phyloP scores from a whole-genome alignment of 768 basidiomycete species.

The Termitomyces sp. region DNA sequence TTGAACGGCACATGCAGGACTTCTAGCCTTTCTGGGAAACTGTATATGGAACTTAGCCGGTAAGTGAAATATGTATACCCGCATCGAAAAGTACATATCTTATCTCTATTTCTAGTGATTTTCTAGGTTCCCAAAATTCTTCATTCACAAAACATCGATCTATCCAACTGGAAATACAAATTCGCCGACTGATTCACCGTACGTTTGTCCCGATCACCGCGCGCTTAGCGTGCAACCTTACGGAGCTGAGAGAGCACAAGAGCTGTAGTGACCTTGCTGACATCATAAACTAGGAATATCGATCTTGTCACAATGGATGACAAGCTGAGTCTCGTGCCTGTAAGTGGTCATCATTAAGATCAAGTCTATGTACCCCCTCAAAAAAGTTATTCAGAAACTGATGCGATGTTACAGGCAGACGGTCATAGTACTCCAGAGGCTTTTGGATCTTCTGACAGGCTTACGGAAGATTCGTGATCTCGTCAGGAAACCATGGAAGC shows the following conservation, averaged over 20 bases:
- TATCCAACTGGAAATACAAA: constrained; percentile 35
- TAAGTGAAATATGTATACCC: constrained; percentile 11
- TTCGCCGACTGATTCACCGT: constrained; percentile 35
- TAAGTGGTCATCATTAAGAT: constrained; percentile 17
- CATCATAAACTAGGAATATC: constrained; percentile 17
- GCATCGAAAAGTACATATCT: neutral
- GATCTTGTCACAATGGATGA: constrained; percentile 36
- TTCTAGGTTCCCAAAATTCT: constrained; percentile 23
- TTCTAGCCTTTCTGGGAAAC: constrained; percentile 31
- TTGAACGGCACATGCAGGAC: constrained; percentile 32
- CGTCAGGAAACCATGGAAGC: constrained; percentile 35
- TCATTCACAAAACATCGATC: constrained; percentile 27
- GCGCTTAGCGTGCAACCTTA: neutral
- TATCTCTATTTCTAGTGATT: constrained; percentile 21
- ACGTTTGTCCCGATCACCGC: neutral
- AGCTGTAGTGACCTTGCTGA: neutral
- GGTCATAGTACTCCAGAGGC: constrained; percentile 30
- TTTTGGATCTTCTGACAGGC: constrained; percentile 38
- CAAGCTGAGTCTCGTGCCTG: constrained; percentile 43
- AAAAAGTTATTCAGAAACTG: constrained; percentile 32
- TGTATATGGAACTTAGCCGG: constrained; percentile 41
- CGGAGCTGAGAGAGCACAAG: neutral
- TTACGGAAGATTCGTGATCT: constrained; percentile 43
- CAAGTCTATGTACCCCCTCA: neutral
- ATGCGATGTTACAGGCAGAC: constrained; percentile 35